phyloP scores from a whole-genome alignment of 129 eudicot species.

The Heracleum sosnowskyi region DNA sequence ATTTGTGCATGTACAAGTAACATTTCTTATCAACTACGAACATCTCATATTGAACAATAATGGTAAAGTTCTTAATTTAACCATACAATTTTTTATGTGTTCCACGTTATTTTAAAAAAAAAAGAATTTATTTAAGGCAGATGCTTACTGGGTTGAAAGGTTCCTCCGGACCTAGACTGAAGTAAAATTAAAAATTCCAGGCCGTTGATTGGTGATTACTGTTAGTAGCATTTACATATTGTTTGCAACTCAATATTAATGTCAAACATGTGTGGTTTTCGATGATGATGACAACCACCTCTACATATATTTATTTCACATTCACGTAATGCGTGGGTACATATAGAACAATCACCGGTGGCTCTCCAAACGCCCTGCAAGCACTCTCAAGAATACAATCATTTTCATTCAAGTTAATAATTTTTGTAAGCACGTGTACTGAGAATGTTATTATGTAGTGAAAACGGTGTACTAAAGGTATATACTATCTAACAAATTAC shows the following conservation, averaged over 20 bases:
- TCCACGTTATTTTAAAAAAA: background rate
- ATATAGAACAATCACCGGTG: background rate
- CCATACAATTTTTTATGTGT: background rate
- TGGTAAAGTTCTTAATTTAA: background rate
- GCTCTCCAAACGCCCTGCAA: background rate
- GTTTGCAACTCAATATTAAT: background rate
- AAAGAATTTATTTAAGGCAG: background rate
- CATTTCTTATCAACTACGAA: background rate
- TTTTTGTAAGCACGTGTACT: background rate
- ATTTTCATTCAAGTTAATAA: background rate
- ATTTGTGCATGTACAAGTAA: background rate
- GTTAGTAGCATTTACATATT: background rate
- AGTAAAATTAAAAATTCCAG: background rate
- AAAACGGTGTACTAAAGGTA: background rate
- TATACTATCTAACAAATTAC: background rate
- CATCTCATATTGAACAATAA: background rate
- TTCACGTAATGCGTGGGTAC: background rate
- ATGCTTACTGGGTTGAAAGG: background rate
- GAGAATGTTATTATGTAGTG: background rate
- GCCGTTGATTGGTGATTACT: background rate
- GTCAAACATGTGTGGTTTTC: background rate
- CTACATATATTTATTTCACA: background rate
- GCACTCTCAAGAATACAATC: background rate
- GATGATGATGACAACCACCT: background rate
- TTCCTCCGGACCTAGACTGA: background rate